Conservation (phyloP, 345 rosid genomes). For the Pseudoturritis turrita region DNA sequence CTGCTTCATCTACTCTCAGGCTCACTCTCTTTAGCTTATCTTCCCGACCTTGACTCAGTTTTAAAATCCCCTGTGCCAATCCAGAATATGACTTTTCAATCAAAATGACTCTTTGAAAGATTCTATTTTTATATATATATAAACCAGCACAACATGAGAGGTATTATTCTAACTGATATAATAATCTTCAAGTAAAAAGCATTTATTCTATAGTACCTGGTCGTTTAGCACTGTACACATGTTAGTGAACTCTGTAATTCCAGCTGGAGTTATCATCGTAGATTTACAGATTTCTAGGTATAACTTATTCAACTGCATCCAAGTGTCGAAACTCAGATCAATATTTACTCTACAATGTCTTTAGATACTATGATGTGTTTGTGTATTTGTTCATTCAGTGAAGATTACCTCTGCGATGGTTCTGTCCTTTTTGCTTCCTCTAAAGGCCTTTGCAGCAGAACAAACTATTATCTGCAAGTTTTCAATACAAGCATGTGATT, state of each 20-base stretch:
- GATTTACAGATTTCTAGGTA: slow-evolving; percentile 72
- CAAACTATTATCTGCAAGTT: slow-evolving; percentile 66
- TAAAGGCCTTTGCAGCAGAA: slow-evolving; percentile 71
- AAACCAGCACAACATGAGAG: neutral
- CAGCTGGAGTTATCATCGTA: slow-evolving; percentile 59
- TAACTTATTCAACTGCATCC: slow-evolving; percentile 66
- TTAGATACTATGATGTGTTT: neutral
- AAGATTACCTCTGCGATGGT: slow-evolving; percentile 59
- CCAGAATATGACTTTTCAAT: neutral
- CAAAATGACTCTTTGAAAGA: neutral
- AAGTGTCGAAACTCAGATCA: neutral
- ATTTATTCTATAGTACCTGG: slow-evolving; percentile 52
- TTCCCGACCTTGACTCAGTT: slow-evolving; percentile 66
- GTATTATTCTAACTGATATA: neutral
- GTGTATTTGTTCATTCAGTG: neutral
- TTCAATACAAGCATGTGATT: slow-evolving; percentile 4
- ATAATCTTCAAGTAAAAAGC: neutral
- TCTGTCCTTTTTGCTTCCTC: slow-evolving; percentile 80
- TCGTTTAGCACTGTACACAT: slow-evolving; percentile 81
- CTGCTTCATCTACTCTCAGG: slow-evolving; percentile 67
- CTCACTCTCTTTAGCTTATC: slow-evolving; percentile 69
- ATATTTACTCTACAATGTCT: neutral
- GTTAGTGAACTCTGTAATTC: slow-evolving; percentile 55
- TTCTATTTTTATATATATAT: neutral
- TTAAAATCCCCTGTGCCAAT: slow-evolving; percentile 59